Base-by-base conservation (phyloP, 2,329 filamentous ascomycete species). In the Dothidotthia symphoricarpi region DNA sequence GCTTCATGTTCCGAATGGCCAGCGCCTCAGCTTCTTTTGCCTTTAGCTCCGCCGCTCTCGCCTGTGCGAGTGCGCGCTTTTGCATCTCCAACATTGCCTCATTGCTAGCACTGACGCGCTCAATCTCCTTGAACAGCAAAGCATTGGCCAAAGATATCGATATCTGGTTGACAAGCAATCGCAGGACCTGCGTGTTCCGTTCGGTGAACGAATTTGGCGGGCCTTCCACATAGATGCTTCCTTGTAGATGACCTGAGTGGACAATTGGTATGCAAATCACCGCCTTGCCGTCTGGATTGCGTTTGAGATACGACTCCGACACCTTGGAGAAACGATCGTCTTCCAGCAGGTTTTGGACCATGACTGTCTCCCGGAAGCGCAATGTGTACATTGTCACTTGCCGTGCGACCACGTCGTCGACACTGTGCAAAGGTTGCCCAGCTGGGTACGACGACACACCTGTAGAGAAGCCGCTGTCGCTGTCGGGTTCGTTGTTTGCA, bases 291-390 rank as follows among this genome's bases (percentile, higher is more conserved):
- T 77, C 69, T 0, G 84, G 83, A 47, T 88, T 85, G 36, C 76
- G 75, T 49, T 78, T 74, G 19, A 86, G 69, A 79, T 86, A 90
- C 1, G 75, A 71, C 15, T 85, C 78, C 31, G 77, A 80, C 6
- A 89, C 84, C 44, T 87, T 88, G 30, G 84, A 83, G 48, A 90
- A 89, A 22, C 86, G 75, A 62, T 90, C 86, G 55, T 91, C 86
- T 32, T 78, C 80, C 15, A 86, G 71, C 16, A 90, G 71, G 54
- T 90, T 85, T 5, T 83, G 78, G 8, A 88, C 75, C 53, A 89
- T 89, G 6, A 90, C 81, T 0, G 78, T 74, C 63, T 90, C 86
- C 19, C 83, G 75, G 70, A 89, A 89, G 10, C 86, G 81, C 5
- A 87, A 80, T 46, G 82, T 85, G 65, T 89, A 90, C 4, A 87